Base-by-base conservation (phyloP, 2,329 filamentous ascomycete genomes). In the Epichloe hybrida region DNA sequence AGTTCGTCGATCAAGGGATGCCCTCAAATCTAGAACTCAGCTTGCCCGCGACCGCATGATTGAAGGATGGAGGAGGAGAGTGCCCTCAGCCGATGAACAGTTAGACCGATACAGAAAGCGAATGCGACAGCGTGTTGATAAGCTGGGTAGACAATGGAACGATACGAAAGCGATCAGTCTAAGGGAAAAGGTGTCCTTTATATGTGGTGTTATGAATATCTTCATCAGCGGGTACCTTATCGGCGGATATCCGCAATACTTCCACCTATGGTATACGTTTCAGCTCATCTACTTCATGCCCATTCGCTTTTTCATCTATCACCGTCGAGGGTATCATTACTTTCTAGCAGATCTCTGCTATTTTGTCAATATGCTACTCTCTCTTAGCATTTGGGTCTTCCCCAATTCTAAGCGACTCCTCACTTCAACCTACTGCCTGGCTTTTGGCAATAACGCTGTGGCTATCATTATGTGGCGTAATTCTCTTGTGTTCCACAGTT, bases 401-500 rank as follows among this genome's bases (percentile, higher is more conserved):
- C 93, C 93, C 0, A 72, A 77, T 48, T 96, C 90, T 12, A 95
- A 95, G 67, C 83, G 91, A 43, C 77, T 98, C 15, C 90, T 98
- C 66, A 93, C 94, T 56, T 83, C 88, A 57, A 84, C 88, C 1
- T 98, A 90, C 67, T 97, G 93, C 62, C 74, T 98, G 36, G 87
- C 90, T 9, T 94, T 88, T 63, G 93, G 93, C 55, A 98, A 98
- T 69, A 98, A 98, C 64, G 93, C 93, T 20, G 83, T 96, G 45
- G 93, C 93, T 12, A 97, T 98, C 65, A 89, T 93, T 64, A 93
- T 98, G 90, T 98, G 93, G 93, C 83, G 93, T 56, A 98, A 98
- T 66, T 96, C 90, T 35, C 79, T 98, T 62, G 93, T 98, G 45
- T 98, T 98, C 67, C 93, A 98, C 73, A 95, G 88, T 63, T 83